Evolutionary conservation across 805 yeast genomes (phyloP).

Genomic region (Sporopachydermia lactativora): DNA sequence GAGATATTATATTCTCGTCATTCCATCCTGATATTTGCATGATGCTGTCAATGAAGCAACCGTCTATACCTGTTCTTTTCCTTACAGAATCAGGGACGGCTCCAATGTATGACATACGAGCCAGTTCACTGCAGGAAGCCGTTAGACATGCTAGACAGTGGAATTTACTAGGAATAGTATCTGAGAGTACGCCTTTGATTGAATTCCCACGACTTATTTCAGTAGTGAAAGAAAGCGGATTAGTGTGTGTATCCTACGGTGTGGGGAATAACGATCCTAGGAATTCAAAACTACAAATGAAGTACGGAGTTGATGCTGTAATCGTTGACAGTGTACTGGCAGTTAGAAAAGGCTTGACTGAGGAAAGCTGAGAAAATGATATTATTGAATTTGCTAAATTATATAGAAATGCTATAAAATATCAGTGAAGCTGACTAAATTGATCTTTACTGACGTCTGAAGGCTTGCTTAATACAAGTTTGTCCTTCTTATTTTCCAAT

Average conservation of each 20-base stretch:
- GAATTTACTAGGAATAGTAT: conserved; percentile 84
- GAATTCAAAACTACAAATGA: conserved; percentile 72
- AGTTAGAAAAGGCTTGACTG: conserved; percentile 66
- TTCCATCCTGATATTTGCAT: conserved; percentile 92
- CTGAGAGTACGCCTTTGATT: conserved; percentile 79
- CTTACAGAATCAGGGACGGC: conserved; percentile 81
- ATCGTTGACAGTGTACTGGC: conserved; percentile 91
- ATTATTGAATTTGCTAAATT: background rate
- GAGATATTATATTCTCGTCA: conserved; percentile 83
- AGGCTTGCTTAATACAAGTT: conserved; percentile 4
- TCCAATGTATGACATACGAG: conserved; percentile 81
- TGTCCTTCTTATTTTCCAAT: conserved; percentile 31
- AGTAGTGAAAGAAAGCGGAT: conserved; percentile 82
- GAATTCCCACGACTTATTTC: conserved; percentile 79
- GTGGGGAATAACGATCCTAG: conserved; percentile 72
- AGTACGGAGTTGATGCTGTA: conserved; percentile 96
- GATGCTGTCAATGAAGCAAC: conserved; percentile 79
- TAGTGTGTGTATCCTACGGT: conserved; percentile 91
- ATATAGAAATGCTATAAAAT: background rate
- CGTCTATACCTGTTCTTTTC: conserved; percentile 80
- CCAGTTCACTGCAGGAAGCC: conserved; percentile 79
- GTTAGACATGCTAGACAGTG: conserved; percentile 81
- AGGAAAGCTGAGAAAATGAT: background rate
- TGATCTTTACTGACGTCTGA: no score
- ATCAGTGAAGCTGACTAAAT: no score